phyloP scores from a whole-genome alignment of 2,329 filamentous ascomycete genomes.

The Sarocladium brachiariae region DNA sequence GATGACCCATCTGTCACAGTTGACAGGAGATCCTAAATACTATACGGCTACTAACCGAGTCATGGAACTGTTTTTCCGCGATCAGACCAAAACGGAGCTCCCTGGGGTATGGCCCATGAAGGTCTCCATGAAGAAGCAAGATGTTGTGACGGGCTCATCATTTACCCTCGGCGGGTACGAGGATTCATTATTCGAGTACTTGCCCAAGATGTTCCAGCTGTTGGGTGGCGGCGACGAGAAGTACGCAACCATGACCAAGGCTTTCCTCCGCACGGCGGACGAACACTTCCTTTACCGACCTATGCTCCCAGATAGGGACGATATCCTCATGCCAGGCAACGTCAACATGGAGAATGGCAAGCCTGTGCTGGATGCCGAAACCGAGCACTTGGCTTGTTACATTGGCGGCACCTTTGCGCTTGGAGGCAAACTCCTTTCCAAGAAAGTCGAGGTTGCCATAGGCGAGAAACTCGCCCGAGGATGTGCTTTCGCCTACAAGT shows the following conservation, averaged over 20 bases:
- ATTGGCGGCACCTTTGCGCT: conserved; percentile 62
- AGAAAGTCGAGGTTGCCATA: conserved; percentile 38
- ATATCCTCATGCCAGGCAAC: conserved; percentile 56
- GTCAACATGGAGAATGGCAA: conserved; percentile 30
- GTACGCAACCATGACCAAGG: conserved; percentile 48
- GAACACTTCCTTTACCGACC: conserved; percentile 63
- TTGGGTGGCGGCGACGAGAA: conserved; percentile 52
- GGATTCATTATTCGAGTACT: conserved; percentile 54
- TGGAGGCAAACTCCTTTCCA: conserved; percentile 50
- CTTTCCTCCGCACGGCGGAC: conserved; percentile 52
- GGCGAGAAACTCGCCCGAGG: conserved; percentile 44
- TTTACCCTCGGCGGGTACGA: conserved; percentile 45
- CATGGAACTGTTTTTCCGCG: conserved; percentile 56
- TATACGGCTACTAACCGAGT: conserved; percentile 68
- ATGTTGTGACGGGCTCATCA: conserved; percentile 27
- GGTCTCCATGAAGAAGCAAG: conserved; percentile 51
- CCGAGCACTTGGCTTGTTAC: conserved; percentile 47
- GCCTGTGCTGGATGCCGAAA: conserved; percentile 33
- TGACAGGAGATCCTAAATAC: conserved; percentile 63
- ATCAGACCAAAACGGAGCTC: conserved; percentile 60
- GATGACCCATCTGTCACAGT: conserved; percentile 73
- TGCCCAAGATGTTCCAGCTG: conserved; percentile 56
- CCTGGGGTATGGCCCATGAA: conserved; percentile 68
- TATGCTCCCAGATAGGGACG: conserved; percentile 51
- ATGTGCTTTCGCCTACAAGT: conserved; percentile 51